Base-by-base conservation (phyloP, 2,329 filamentous ascomycete genomes). In the Clarireedia sp. region DNA sequence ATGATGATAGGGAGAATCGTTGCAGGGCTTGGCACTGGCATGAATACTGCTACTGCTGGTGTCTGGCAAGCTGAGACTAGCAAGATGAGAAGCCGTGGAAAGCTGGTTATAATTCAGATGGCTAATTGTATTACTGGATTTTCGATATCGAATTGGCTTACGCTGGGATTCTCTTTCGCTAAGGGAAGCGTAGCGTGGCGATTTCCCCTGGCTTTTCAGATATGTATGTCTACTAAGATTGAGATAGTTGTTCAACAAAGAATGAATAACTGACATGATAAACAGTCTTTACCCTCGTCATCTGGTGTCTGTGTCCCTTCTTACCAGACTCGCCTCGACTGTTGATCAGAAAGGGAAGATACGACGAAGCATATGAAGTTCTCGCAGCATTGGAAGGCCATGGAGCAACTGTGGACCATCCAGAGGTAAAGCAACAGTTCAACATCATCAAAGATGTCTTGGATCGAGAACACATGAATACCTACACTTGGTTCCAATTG, bases 51-150 rank as follows among this genome's bases (percentile, higher is more conserved):
- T 3, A 74, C 72, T 24, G 72, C 76, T 1, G 80, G 80, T 5
- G 81, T 79, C 48, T 84, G 80, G 80, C 79, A 83, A 56, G 80
- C 79, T 0, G 81, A 83, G 64, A 80, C 77, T 1, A 81, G 78
- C 40, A 76, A 75, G 14, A 71, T 78, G 3, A 77, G 82, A 62
- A 78, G 80, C 61, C 73, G 79, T 47, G 80, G 80, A 16, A 80
- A 80, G 60, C 70, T 82, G 23, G 78, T 83, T 66, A 81, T 81
- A 76, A 75, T 82, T 48, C 79, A 83, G 64, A 79, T 78, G 17
- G 77, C 78, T 3, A 66, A 82, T 52, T 81, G 82, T 59, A 80
- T 78, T 0, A 72, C 74, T 24, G 80, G 80, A 23, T 78, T 52
- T 16, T 52, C 50, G 2, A 41, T 54, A 19, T 48, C 33, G 2